Evolutionary conservation across 306 rosid genomes (phyloP).

Genomic region (Quercus variabilis): DNA sequence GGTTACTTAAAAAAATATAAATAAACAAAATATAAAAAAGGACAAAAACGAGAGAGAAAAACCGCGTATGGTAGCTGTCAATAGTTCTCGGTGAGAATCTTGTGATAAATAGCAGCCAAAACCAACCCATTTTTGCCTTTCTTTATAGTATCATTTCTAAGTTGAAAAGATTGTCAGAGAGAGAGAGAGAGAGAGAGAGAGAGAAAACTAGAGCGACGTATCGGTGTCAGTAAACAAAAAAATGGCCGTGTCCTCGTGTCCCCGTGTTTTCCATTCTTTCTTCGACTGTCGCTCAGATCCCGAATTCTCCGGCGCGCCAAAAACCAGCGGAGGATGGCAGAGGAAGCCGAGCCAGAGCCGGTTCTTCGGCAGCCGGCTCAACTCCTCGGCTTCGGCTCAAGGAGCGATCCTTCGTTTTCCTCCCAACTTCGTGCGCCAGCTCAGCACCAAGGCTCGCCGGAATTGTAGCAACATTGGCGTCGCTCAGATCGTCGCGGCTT

Average conservation of each 20-base stretch:
- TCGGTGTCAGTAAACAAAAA: neutral
- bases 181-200: no score
- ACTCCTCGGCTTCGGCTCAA: neutral
- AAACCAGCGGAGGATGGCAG: conserved; percentile 1
- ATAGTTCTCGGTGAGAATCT: no score
- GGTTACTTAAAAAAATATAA: no score
- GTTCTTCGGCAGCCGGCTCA: conserved; percentile 1
- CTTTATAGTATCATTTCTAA: no score
- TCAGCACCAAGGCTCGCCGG: conserved; percentile 88
- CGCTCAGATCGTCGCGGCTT: conserved; percentile 97
- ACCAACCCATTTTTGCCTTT: no score
- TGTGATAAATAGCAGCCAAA: no score
- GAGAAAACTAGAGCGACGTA: neutral
- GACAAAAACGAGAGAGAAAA: no score
- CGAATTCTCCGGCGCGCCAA: conserved; percentile 34
- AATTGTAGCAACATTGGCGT: conserved; percentile 98
- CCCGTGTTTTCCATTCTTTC: conserved; percentile 33
- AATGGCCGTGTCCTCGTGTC: conserved; percentile 54
- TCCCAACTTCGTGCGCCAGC: conserved; percentile 88
- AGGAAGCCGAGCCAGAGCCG: conserved; percentile 25
- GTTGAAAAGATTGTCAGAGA: no score
- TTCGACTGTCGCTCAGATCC: conserved; percentile 46
- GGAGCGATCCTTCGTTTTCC: conserved; percentile 64
- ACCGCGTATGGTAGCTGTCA: no score
- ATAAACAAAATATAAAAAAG: no score